A percentile compares a stretch with the other conserved stretches of the same genome.
Evolutionary conservation across 1,284 basidiomycete species (phyloP).

Genomic region (Heterobasidion irregulare): DNA sequence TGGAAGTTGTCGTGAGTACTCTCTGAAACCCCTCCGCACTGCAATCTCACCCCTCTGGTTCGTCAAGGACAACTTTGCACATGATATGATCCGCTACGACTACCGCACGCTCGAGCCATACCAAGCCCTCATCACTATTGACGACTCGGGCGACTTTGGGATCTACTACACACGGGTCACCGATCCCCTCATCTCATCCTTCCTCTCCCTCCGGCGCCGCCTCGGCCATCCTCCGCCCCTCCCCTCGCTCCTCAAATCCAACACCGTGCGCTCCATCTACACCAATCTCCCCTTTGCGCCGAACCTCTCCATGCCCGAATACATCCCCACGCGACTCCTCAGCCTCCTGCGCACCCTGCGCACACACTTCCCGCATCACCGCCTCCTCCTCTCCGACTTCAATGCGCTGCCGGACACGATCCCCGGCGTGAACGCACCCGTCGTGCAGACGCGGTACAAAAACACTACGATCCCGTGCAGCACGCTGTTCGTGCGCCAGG

Average conservation of each 20-base stretch:
- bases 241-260: conserved; percentile 48
- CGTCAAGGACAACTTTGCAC: conserved; percentile 91
- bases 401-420: conserved; percentile 82
- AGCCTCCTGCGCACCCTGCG: conserved; percentile 81
- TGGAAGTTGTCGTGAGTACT: conserved; percentile 85
- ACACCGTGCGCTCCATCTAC: conserved; percentile 54
- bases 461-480: conserved; percentile 84
- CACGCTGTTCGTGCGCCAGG: conserved; percentile 89
- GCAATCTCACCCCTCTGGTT: background rate
- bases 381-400: conserved; percentile 92
- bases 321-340: conserved; percentile 89
- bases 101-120: conserved; percentile 70
- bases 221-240: conserved; percentile 49
- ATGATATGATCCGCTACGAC: conserved; percentile 92
- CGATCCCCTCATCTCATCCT: conserved; percentile 78
- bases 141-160: conserved; percentile 79
- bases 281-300: conserved; percentile 78
- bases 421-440: conserved; percentile 81
- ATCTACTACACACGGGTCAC: conserved; percentile 80
- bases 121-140: conserved; percentile 80
- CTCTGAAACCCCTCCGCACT: background rate
- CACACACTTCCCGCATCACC: conserved; percentile 82
- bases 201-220: conserved; percentile 54
- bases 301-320: conserved; percentile 88
- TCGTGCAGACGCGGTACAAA: conserved; percentile 90